These are phyloP conservation scores for Globisporangium megalacanthum DNA, from an alignment of 352 stramenopile genomes.

Conservation along the genomic window DNA sequence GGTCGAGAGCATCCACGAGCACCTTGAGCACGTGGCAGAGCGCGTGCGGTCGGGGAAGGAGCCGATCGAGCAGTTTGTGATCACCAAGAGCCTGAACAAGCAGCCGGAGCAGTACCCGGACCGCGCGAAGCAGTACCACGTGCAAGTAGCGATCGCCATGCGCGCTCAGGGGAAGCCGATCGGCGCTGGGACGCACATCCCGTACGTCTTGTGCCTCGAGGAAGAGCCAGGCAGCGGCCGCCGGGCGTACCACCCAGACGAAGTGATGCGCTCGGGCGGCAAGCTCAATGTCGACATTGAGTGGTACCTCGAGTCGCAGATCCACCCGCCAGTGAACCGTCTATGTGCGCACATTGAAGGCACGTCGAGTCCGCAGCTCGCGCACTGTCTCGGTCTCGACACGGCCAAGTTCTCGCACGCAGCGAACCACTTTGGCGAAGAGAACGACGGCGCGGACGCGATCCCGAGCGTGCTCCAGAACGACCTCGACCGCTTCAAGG, in stretches of 20 bases:
- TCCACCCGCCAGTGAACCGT: conserved; percentile 97
- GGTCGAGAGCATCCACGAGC: conserved; percentile 96
- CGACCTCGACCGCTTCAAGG: conserved; percentile 88
- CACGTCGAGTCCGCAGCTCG: conserved; percentile 92
- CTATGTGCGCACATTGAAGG: conserved; percentile 99
- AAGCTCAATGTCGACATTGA: conserved; percentile 92
- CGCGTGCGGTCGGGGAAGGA: conserved; percentile 94
- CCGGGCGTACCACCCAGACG: conserved; percentile 85
- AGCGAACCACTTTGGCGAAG: conserved; percentile 71
- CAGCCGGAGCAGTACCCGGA: conserved; percentile 97
- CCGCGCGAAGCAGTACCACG: conserved; percentile 94
- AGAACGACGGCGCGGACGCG: conserved; percentile 78
- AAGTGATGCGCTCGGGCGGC: conserved; percentile 66
- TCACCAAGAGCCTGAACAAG: conserved; percentile 99
- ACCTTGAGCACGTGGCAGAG: conserved; percentile 89
- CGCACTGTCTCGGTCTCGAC: conserved; percentile 96
- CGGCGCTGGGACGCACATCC: conserved; percentile 98
- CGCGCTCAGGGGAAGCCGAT: conserved; percentile 93
- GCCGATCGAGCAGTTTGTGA: conserved; percentile 96
- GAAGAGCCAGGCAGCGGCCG: conserved; percentile 69
- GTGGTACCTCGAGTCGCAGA: conserved; percentile 96
- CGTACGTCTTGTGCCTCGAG: conserved; percentile 95
- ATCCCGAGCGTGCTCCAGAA: conserved; percentile 87
- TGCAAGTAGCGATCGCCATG: conserved; percentile 97
- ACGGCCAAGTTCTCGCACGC: conserved; percentile 91